A percentile compares a stretch with the other conserved stretches of the same genome.
phyloP scores from a whole-genome alignment of 2,329 filamentous ascomycete species.

The Nothopassalora personata region DNA sequence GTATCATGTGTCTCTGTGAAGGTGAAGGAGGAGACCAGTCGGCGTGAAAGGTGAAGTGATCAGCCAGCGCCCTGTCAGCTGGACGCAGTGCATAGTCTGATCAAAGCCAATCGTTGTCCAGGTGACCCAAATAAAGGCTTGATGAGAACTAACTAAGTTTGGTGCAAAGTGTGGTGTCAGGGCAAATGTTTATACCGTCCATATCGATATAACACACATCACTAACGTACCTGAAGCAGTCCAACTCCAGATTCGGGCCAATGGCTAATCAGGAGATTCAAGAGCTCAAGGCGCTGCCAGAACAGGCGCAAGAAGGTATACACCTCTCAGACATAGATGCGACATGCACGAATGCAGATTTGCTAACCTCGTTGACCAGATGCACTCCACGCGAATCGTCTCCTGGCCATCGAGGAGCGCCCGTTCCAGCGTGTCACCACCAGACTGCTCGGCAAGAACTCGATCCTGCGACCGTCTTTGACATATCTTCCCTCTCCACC shows the following conservation, averaged over 20 bases:
- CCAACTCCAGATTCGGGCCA: not conserved
- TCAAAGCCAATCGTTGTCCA: no score
- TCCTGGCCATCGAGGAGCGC: constrained; percentile 85
- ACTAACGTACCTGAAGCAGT: not conserved
- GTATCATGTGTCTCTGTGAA: not conserved
- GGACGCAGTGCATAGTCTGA: no score
- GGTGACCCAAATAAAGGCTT: no score
- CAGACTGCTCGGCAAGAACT: constrained; percentile 65
- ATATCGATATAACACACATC: not conserved
- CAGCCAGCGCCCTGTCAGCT: no score
- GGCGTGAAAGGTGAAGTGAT: not conserved
- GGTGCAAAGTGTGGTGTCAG: no score
- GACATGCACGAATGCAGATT: not conserved
- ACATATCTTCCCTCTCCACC: constrained; percentile 59
- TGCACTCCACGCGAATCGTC: constrained; percentile 78
- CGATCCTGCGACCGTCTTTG: constrained; percentile 53
- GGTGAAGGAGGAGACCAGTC: not conserved
- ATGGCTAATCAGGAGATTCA: constrained; percentile 12
- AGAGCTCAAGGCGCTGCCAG: constrained; percentile 16
- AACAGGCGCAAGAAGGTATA: constrained; percentile 28
- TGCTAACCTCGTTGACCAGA: constrained; percentile 43
- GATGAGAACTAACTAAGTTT: no score
- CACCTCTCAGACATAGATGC: not conserved
- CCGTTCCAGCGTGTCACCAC: constrained; percentile 86
- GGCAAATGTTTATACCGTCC: not conserved